Base-by-base conservation (phyloP, 352 stramenopile genomes). In the Phytophthora idaei region DNA sequence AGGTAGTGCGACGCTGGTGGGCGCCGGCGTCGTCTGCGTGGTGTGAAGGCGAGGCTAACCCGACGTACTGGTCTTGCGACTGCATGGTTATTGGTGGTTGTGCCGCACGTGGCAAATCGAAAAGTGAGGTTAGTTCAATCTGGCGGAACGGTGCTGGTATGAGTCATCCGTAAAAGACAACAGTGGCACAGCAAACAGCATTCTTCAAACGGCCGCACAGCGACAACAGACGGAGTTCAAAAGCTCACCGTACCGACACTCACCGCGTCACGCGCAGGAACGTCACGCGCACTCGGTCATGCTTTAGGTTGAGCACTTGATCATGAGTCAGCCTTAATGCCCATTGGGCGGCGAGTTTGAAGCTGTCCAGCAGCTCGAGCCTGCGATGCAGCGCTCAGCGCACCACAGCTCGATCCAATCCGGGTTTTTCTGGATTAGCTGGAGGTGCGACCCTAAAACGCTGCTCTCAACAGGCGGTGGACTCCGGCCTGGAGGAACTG, bases 1-100 rank as follows among this genome's bases (percentile, higher is more conserved):
- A 71, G 53, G 17, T 11, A 80, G 77, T 61, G 69, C 74, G 66
- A 81, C 83, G 57, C 53, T 94, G 42, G 36, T 48, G 44, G 5
- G 70, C 81, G 8, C 32, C 83, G 17, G 85, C 72, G 12, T 71
- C 47, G 50, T 85, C 75, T 28, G 52, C 50, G 10, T 85, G 69
- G 14, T 69, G 39, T 2, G 71, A 47, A 50, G 65, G 64, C 4
- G 64, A 44, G 12, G 9, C 57, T 28, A 71, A 48, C n/a, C 64
- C 64, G 15, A 36, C 15, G 50, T 71, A 71, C 28, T 67, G 56
- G 9, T 47, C 41, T 50, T 49, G 64, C 29, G 64, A 56, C 48
- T 56, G 42, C 47, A 67, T 75, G 41, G 27, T 17, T 47, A 39
- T 27, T 63, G 42, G 12, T 44, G 12, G 15, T 68, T 57, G 48